These are phyloP conservation scores for Pythium insidiosum DNA, from an alignment of 352 stramenopile species.

Conservation along the genomic window DNA sequence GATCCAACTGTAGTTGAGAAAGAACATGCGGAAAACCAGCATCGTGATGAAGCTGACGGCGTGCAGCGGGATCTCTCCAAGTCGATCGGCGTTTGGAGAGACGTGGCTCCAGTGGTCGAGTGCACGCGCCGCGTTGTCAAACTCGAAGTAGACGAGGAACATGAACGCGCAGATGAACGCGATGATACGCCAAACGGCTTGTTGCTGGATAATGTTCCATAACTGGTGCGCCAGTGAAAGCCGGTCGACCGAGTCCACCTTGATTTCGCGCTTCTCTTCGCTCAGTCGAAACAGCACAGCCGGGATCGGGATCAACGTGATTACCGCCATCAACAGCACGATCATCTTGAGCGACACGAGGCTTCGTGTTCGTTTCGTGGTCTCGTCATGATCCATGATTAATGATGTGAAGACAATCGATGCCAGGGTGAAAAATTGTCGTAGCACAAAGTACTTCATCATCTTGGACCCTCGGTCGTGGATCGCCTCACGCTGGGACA, in stretches of 20 bases:
- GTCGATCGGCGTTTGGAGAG: constrained; percentile 24
- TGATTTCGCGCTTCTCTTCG: constrained; percentile 65
- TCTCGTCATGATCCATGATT: constrained; percentile 26
- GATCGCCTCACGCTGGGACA: constrained; percentile 72
- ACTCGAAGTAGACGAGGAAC: constrained; percentile 56
- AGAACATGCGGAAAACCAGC: constrained; percentile 36
- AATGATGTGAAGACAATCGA: constrained; percentile 19
- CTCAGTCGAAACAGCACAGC: constrained; percentile 53
- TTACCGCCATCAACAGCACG: constrained; percentile 57
- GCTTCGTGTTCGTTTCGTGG: constrained; percentile 22
- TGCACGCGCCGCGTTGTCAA: constrained; percentile 41
- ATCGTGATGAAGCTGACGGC: constrained; percentile 35
- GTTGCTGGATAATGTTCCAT: constrained; percentile 69
- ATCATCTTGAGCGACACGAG: constrained; percentile 60
- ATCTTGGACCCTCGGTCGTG: constrained; percentile 56
- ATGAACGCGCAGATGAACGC: constrained; percentile 55
- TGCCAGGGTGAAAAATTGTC: constrained; percentile 30
- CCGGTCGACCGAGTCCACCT: constrained; percentile 59
- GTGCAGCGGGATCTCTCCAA: constrained; percentile 37
- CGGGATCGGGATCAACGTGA: constrained; percentile 56
- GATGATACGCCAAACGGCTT: constrained; percentile 68
- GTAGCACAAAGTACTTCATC: constrained; percentile 60
- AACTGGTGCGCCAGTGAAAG: constrained; percentile 48
- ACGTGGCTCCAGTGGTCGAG: constrained; percentile 39
- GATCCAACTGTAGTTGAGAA: constrained; percentile 75